Base-by-base conservation (phyloP, 2,329 filamentous ascomycete species). In the Albifimbria verrucaria region DNA sequence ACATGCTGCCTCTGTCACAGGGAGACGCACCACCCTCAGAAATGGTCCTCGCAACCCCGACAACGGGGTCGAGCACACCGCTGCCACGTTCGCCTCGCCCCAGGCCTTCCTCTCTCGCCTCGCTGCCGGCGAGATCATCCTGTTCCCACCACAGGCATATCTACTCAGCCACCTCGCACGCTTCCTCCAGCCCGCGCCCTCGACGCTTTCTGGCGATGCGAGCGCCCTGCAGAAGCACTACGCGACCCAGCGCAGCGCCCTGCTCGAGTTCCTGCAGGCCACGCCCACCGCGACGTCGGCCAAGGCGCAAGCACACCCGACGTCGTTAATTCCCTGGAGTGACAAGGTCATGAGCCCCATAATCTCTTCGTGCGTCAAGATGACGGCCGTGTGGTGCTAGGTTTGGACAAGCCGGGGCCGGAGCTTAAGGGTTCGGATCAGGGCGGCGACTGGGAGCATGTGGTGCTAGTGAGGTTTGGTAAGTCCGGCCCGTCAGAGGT, bases 131-230 rank as follows among this genome's bases (percentile, higher is more conserved):
- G 79, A 89, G 39, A 85, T 97, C 55, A 89, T 95, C 53, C 74
- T 99, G 5, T 97, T 95, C 65, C 94, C 94, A 4, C 94, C 94
- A 0, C 94, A 97, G 65, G 88, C 87, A 65, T 92, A 89, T 69
- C 79, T 94, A 4, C 76, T 91, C 11, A 72, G 78, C 28, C 71
- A 89, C 0, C 69, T 90, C 2, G 68, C 79, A 1, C 72, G 71
- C 2, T 82, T 85, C 59, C 71, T 88, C 17, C 66, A 65, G 4
- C 69, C 73, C 4, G 62, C 62, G 1, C 52, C 58, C 24, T 62
- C 57, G 17, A n/a, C 2, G 20, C 12, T 21, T 20, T 63, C 66
- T 0, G 67, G 64, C 0, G 58, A 62, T 9, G 58, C 61, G 17
- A 62, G 61, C 1, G 54, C 62, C 1, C 5, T n/a, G 32, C 32